Evolutionary conservation across 2,329 filamentous ascomycete species (phyloP).

Genomic region (Sphaerulina populicola): DNA sequence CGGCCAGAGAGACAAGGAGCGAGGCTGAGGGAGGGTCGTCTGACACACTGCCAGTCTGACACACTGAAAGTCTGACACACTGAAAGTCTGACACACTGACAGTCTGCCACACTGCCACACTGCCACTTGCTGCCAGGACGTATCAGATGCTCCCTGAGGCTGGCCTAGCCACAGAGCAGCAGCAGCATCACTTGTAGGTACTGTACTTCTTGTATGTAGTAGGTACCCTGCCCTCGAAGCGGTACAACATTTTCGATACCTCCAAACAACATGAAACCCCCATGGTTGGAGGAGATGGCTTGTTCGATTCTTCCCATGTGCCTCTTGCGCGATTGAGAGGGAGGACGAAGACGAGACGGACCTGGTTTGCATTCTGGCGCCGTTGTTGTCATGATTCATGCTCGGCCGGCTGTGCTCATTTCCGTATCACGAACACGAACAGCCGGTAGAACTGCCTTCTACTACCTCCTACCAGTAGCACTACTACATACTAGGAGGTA

Average conservation of each 20-base stretch:
- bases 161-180: too few relatives aligned
- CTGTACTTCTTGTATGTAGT: background rate
- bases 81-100: slow-evolving; percentile 7
- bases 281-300: background rate
- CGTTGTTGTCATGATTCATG: background rate
- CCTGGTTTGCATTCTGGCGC: background rate
- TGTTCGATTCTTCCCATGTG: background rate
- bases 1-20: background rate
- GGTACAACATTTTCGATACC: background rate
- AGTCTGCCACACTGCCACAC: slow-evolving; percentile 10
- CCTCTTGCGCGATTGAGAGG: background rate
- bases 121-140: background rate
- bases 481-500: too few relatives aligned
- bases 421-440: background rate
- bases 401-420: background rate
- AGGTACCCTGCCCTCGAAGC: too few relatives aligned
- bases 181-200: background rate
- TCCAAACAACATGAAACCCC: background rate
- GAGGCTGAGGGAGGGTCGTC: slow-evolving; percentile 8
- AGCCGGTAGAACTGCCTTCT: background rate
- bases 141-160: background rate
- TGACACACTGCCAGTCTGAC: slow-evolving; percentile 8
- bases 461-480: too few relatives aligned
- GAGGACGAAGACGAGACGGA: background rate
- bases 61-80: slow-evolving; percentile 13